A percentile compares a stretch with the other conserved stretches of the same genome.
Conservation (phyloP, 805 yeast genomes). For the Starmerella etchellsii region DNA sequence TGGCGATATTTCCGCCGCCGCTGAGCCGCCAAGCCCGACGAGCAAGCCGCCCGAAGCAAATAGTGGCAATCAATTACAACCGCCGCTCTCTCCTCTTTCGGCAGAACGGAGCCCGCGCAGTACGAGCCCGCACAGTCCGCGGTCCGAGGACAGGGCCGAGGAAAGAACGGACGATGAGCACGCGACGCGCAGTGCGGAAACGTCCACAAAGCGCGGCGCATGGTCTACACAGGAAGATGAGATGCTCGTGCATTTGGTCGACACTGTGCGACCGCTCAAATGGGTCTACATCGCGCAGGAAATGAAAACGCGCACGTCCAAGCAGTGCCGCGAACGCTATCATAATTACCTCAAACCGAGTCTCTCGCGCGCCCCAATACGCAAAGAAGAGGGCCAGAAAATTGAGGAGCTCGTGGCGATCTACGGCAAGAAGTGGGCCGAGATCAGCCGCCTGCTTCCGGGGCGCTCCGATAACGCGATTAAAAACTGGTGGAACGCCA, state of each 20-base stretch:
- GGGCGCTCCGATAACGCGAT: slow-evolving; percentile 86
- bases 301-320: slow-evolving; percentile 68
- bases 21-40: too few species aligned
- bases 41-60: too few species aligned
- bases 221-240: slow-evolving; percentile 84
- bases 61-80: too few species aligned
- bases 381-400: slow-evolving; percentile 68
- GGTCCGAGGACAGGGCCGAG: too few species aligned
- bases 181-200: neutral
- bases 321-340: slow-evolving; percentile 82
- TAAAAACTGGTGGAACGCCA: slow-evolving; percentile 95
- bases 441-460: slow-evolving; percentile 72
- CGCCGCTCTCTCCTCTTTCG: too few species aligned
- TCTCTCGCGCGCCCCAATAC: slow-evolving; percentile 67
- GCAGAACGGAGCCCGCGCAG: too few species aligned
- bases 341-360: slow-evolving; percentile 85
- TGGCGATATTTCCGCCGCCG: too few species aligned
- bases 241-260: slow-evolving; percentile 53
- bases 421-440: slow-evolving; percentile 89
- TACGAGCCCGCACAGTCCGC: too few species aligned
- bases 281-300: slow-evolving; percentile 78
- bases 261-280: slow-evolving; percentile 62
- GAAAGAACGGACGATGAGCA: too few species aligned
- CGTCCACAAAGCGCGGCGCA: slow-evolving; percentile 46
- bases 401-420: slow-evolving; percentile 68